A percentile compares a stretch with the other conserved stretches of the same genome.
Conservation (phyloP, 208 protist species). For the Acanthamoeba lenticulata region DNA sequence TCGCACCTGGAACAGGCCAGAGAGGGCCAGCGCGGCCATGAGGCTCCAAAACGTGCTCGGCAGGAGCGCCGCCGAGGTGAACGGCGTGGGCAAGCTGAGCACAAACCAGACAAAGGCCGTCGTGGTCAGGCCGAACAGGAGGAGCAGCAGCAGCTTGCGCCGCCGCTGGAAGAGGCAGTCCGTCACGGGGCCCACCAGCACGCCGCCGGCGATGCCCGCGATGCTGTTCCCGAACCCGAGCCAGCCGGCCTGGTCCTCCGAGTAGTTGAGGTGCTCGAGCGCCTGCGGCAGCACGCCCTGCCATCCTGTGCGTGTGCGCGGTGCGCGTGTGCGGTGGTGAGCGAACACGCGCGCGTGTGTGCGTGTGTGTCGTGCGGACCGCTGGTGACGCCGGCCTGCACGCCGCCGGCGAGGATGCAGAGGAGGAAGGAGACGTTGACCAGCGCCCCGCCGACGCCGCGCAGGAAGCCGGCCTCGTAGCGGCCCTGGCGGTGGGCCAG, state of each 20-base stretch:
- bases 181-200: not conserved
- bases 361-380: not conserved
- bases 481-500: not conserved
- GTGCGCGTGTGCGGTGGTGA: not conserved
- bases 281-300: slow-evolving; percentile 21
- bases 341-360: no score
- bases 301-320: not conserved
- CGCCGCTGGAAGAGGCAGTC: not conserved
- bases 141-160: not conserved
- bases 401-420: not conserved
- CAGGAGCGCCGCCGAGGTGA: not conserved
- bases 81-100: slow-evolving; percentile 17
- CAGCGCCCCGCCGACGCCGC: not conserved
- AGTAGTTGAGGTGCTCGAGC: not conserved
- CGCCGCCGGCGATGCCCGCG: not conserved
- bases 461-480: not conserved
- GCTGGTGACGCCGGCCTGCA: slow-evolving; percentile 35
- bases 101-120: not conserved
- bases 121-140: not conserved
- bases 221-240: slow-evolving; percentile 16
- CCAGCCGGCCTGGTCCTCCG: not conserved
- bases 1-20: not conserved
- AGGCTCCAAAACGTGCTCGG: slow-evolving; percentile 25
- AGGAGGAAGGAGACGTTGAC: not conserved
- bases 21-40: not conserved